Conservation (phyloP, 345 rosid genomes). For the Citrus reticulata region DNA sequence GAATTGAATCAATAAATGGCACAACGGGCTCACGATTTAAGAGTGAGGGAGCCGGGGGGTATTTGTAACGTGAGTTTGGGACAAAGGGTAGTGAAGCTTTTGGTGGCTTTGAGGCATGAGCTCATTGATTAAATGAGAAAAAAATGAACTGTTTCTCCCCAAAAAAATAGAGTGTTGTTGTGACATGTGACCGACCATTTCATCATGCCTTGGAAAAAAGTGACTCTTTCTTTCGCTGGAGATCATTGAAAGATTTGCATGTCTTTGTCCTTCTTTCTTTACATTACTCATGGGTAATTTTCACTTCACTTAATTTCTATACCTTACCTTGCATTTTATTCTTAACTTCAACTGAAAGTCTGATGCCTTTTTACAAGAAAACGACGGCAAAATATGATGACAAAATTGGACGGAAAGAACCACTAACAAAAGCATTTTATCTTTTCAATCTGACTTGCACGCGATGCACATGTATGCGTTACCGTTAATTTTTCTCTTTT, state of each 20-base stretch:
- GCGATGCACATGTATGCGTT: not conserved
- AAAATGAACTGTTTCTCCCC: not conserved
- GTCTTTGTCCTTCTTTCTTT: slow-evolving; percentile 11
- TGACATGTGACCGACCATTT: slow-evolving; percentile 31
- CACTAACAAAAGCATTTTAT: not conserved
- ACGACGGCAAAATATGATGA: not conserved
- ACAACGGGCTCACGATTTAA: not conserved
- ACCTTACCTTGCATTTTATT: not conserved
- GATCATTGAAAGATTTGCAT: slow-evolving; percentile 14
- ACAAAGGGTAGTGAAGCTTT: slow-evolving; percentile 5
- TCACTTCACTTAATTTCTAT: slow-evolving; percentile 6
- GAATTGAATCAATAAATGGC: slow-evolving; percentile 9
- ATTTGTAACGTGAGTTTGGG: slow-evolving; percentile 17
- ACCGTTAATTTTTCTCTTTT: not conserved
- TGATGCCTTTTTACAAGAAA: not conserved
- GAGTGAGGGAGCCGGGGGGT: not conserved
- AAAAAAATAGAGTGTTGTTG: not conserved
- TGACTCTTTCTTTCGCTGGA: slow-evolving; percentile 5
- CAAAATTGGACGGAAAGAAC: not conserved
- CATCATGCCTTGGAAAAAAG: slow-evolving; percentile 5
- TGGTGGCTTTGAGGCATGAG: not conserved
- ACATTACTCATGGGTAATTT: slow-evolving; percentile 1
- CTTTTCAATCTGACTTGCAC: not conserved
- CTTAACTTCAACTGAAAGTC: slow-evolving; percentile 21
- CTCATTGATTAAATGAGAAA: slow-evolving; percentile 7